Conservation (phyloP, 2,329 filamentous ascomycete species). For the Berkeleyomyces rouxiae region DNA sequence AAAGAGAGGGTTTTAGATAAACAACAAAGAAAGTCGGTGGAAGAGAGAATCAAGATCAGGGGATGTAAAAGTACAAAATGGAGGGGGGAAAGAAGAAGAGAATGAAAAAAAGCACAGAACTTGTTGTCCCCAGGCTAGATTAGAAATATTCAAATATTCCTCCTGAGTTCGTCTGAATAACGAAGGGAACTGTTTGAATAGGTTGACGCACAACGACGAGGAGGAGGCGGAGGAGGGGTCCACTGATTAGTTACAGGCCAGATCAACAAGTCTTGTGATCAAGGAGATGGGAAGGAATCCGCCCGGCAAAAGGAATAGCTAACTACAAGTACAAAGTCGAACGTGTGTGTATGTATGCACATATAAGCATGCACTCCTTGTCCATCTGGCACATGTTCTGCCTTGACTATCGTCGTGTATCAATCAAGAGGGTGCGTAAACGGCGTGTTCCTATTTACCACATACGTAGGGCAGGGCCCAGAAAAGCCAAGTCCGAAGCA, state of each 20-base stretch:
- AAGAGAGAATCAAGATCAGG: not conserved
- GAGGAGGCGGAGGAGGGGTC: not conserved
- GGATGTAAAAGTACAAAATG: not conserved
- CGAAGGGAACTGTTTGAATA: not conserved
- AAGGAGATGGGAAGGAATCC: conserved; percentile 1
- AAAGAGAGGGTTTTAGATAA: not conserved
- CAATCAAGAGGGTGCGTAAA: not conserved
- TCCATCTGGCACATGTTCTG: not conserved
- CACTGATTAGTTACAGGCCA: not conserved
- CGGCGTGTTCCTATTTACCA: not conserved
- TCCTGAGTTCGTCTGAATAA: not conserved
- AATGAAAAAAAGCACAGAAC: not conserved
- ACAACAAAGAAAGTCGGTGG: not conserved
- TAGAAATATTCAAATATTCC: not conserved
- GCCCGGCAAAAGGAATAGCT: not conserved
- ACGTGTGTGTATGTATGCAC: not conserved
- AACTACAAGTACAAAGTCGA: not conserved
- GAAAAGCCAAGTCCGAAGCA: not conserved
- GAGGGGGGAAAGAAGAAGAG: not conserved
- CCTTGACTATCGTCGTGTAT: not conserved
- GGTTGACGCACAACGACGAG: not conserved
- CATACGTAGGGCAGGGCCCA: not conserved
- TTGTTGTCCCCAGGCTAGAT: not conserved
- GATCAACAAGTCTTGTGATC: not conserved
- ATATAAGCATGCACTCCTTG: too few relatives aligned